Conservation (phyloP, 257 asterid genomes). For the Ocimum tenuiflorum region DNA sequence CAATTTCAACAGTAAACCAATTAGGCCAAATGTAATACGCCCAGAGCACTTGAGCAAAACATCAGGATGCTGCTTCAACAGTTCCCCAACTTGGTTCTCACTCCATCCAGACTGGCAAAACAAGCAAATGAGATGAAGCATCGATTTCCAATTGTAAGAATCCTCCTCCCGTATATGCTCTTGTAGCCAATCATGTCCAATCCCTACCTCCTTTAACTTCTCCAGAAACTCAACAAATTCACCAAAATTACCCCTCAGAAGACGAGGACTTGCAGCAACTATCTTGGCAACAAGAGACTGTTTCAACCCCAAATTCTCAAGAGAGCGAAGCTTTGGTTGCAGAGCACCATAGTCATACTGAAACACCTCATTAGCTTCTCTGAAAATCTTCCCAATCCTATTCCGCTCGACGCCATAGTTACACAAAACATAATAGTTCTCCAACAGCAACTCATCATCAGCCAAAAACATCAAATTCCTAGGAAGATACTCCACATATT, state of each 20-base stretch:
- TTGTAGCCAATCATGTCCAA: constrained; percentile 40
- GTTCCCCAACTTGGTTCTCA: constrained; percentile 29
- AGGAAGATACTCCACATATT: constrained; percentile 43
- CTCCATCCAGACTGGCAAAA: constrained; percentile 36
- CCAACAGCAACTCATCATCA: constrained; percentile 55
- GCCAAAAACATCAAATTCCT: constrained; percentile 51
- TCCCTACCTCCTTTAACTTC: constrained; percentile 34
- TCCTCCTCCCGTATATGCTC: constrained; percentile 33
- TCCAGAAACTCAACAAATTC: constrained; percentile 36
- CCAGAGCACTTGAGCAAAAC: constrained; percentile 54
- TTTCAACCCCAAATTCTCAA: constrained; percentile 40
- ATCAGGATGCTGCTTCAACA: constrained; percentile 35
- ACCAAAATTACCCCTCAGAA: constrained; percentile 32
- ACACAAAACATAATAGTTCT: constrained; percentile 53
- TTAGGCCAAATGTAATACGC: constrained; percentile 25
- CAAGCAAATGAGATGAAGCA: constrained; percentile 36
- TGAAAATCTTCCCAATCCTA: constrained; percentile 52
- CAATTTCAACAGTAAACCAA: constrained; percentile 49
- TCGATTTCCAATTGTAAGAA: constrained; percentile 41
- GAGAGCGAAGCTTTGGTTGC: constrained; percentile 38
- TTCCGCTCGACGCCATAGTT: constrained; percentile 50
- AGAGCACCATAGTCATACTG: constrained; percentile 35
- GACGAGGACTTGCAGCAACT: constrained; percentile 46
- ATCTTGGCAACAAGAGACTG: constrained; percentile 45
- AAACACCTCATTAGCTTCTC: constrained; percentile 50